Evolutionary conservation across 371 early-diverging fungal genomes (phyloP).

Genomic region (Mortierella sp.): DNA sequence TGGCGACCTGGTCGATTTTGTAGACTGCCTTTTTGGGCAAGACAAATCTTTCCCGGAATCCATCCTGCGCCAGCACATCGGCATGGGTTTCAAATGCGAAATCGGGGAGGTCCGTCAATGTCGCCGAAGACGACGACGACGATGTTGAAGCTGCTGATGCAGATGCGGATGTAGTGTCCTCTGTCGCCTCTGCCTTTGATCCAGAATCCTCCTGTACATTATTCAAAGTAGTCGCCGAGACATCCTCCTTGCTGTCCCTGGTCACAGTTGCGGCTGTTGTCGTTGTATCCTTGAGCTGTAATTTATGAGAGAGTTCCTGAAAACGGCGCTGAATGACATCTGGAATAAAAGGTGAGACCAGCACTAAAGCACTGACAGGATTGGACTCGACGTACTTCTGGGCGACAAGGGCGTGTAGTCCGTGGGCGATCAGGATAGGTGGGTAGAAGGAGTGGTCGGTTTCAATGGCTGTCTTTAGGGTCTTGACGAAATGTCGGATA

Average conservation of each 20-base stretch:
- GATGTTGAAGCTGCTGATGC: conserved; percentile 8
- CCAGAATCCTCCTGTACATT: neutral
- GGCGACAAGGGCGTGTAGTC: conserved; percentile 52
- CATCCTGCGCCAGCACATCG: conserved; percentile 36
- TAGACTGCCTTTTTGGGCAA: conserved; percentile 50
- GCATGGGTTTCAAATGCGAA: conserved; percentile 41
- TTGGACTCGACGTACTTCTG: conserved; percentile 58
- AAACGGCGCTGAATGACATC: conserved; percentile 35
- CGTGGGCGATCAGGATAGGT: conserved; percentile 57
- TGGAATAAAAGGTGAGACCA: conserved; percentile 54
- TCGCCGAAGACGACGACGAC: neutral
- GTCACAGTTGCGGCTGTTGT: neutral
- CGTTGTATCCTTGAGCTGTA: conserved; percentile 12
- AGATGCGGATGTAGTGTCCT: neutral
- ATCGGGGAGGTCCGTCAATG: neutral
- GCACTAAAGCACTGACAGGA: conserved; percentile 55
- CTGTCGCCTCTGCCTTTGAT: neutral
- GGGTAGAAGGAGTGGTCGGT: conserved; percentile 56
- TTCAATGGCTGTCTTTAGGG: conserved; percentile 46
- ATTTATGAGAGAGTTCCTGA: conserved; percentile 32
- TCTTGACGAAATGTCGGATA: conserved; percentile 49
- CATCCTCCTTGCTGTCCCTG: neutral
- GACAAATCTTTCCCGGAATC: conserved; percentile 41
- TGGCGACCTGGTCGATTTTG: conserved; percentile 48
- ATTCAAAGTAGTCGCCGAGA: neutral